phyloP scores from a whole-genome alignment of 306 rosid genomes.

The Aeschynomene evenia region DNA sequence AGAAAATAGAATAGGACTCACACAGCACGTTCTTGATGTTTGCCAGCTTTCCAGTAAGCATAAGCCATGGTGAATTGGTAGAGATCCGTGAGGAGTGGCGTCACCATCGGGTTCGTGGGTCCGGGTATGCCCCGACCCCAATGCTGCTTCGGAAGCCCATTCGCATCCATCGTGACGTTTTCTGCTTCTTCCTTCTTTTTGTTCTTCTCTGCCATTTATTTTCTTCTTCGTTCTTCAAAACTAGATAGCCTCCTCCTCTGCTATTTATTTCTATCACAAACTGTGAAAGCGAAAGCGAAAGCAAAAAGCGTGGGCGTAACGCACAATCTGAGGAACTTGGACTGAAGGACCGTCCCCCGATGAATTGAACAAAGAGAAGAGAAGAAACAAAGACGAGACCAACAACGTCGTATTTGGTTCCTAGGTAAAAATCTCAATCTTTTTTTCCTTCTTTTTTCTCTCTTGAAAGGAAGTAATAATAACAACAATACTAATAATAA shows the following conservation, averaged over 20 bases:
- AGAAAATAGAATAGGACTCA: conserved; percentile 26
- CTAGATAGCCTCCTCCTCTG: not conserved
- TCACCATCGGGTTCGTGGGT: conserved; percentile 85
- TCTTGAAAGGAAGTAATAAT: not conserved
- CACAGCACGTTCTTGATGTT: conserved; percentile 84
- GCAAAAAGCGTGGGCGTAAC: not conserved
- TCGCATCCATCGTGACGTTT: conserved; percentile 38
- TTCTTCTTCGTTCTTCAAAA: not conserved
- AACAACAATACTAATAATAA: too few relatives aligned
- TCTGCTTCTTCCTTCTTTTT: not conserved
- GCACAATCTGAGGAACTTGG: not conserved
- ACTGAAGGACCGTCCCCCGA: not conserved
- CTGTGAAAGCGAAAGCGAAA: not conserved
- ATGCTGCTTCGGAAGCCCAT: conserved; percentile 40
- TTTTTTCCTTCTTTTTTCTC: not conserved
- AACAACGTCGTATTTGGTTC: not conserved
- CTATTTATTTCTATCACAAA: not conserved
- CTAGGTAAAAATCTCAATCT: not conserved
- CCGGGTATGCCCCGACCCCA: conserved; percentile 37
- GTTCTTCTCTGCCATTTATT: not conserved
- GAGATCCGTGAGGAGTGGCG: conserved; percentile 87
- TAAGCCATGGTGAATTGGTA: conserved; percentile 96
- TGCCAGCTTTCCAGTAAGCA: conserved; percentile 94
- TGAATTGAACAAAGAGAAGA: not conserved
- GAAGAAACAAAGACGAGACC: not conserved